Evolutionary conservation across 306 rosid species (phyloP).

Genomic region (Medicago ruthenica): DNA sequence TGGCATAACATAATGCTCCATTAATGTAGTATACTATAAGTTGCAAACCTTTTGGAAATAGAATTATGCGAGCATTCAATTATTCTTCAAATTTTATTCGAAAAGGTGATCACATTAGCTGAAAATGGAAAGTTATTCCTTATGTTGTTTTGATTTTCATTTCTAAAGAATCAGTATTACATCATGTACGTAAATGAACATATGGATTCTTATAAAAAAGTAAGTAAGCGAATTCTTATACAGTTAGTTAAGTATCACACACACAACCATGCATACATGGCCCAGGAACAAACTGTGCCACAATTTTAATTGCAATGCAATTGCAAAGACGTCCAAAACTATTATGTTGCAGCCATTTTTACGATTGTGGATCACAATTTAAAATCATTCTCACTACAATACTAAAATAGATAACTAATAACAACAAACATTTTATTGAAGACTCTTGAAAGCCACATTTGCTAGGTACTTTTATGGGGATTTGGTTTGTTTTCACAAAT

Average conservation of each 20-base stretch:
- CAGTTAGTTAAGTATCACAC: neutral
- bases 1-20: slow-evolving; percentile 25
- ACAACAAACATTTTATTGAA: neutral
- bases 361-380: neutral
- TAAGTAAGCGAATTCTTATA: slow-evolving; percentile 17
- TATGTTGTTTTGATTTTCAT: slow-evolving; percentile 10
- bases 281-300: neutral
- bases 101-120: slow-evolving; percentile 10
- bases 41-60: slow-evolving; percentile 16
- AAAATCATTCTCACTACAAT: neutral
- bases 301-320: neutral
- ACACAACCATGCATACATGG: neutral
- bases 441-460: neutral
- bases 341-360: no score
- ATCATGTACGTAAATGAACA: neutral
- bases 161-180: slow-evolving; percentile 1
- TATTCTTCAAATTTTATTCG: slow-evolving; percentile 11
- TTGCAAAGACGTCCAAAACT: no score
- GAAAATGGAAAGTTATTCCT: slow-evolving; percentile 8
- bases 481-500: neutral
- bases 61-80: slow-evolving; percentile 10
- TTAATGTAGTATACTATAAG: neutral
- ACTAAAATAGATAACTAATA: neutral
- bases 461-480: neutral
- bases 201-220: neutral